Evolutionary conservation across 73 alveolate genomes (phyloP), one percentile per base, ranked within the genome.

Genomic region (Blepharisma stoltei): DNA sequence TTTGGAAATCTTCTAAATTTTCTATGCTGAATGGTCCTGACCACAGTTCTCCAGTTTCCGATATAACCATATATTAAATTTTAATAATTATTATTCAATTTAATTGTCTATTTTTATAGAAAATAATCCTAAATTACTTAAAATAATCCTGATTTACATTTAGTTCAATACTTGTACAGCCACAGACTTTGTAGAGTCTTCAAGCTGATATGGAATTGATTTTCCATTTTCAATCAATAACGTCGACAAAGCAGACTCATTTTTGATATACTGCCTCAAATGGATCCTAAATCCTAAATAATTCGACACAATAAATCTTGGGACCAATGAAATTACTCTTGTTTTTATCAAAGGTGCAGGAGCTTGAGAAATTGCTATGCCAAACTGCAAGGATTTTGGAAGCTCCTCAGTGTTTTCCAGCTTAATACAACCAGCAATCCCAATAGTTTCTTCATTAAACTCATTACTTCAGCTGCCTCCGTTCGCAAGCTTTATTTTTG

Each of bases 1-100:
- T 66, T 50, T 86, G 82, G 78, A 86, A 82, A 71, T 82, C 89
- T 43, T 77, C 89, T n/a, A 86, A 38, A 70, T 86, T 85, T 32
- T 81, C 89, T 14, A 86, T 67, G 0, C 78, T 27, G 73, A 86
- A 86, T 27, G 82, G 81, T 8, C 83, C 48, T 78, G 87, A 75
- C 93, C 93, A 86, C 0, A 37, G 6, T 7, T 38, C 50, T 52
- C 21, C 37, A 14, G 14, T 25, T 25, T n/a, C 73, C 0, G 73
- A 60, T 7, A 55, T 7, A 9, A 7, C 46, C 7, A 55, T 20
- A 55, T 7, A 14, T 20, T 55, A 7, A 55, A 14, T 6, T 20
- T 55, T 55, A 21, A 7, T 37, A 55, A 14, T 14, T 6, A 14
- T 6, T 7, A 7, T 9, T 7, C 6, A 55, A 55, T 55, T 20